Conservation (phyloP, 1,284 basidiomycete species). For the Cryptococcus sp. region DNA sequence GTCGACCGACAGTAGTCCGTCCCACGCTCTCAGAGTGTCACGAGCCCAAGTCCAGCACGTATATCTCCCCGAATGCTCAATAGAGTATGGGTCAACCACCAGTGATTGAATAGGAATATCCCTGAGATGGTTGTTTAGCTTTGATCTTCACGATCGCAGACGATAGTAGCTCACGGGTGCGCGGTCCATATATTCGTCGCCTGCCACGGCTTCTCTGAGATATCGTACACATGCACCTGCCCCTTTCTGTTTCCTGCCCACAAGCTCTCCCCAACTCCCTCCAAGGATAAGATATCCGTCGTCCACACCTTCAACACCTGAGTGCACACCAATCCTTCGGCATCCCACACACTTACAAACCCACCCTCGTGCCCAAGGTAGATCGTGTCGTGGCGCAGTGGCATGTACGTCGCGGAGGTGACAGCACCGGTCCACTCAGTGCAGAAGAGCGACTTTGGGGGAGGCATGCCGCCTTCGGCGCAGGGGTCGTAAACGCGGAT, state of each 20-base stretch:
- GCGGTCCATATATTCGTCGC: constrained; percentile 88
- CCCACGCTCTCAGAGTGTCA: constrained; percentile 83
- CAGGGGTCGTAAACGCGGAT: constrained; percentile 71
- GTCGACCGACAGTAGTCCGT: constrained; percentile 77
- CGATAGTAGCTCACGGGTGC: constrained; percentile 54
- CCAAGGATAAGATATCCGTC: constrained; percentile 74
- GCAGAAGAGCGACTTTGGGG: constrained; percentile 54
- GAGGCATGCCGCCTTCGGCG: constrained; percentile 48
- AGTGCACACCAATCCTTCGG: constrained; percentile 31
- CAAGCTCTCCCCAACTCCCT: constrained; percentile 72
- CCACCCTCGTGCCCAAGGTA: constrained; percentile 96
- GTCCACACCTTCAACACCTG: constrained; percentile 63
- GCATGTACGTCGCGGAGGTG: constrained; percentile 73
- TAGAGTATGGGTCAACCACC: constrained; percentile 67
- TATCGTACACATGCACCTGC: constrained; percentile 77
- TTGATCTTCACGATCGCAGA: not conserved
- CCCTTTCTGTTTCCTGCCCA: constrained; percentile 86
- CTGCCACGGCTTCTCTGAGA: constrained; percentile 66
- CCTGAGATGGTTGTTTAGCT: constrained; percentile 26
- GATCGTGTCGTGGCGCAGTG: constrained; percentile 62
- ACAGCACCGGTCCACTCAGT: constrained; percentile 63
- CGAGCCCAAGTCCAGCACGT: constrained; percentile 73
- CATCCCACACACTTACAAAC: constrained; percentile 71
- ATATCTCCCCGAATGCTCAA: constrained; percentile 58
- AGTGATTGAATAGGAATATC: constrained; percentile 72